Evolutionary conservation across 768 basidiomycete species (phyloP).

Genomic region (Russula dissimulans): DNA sequence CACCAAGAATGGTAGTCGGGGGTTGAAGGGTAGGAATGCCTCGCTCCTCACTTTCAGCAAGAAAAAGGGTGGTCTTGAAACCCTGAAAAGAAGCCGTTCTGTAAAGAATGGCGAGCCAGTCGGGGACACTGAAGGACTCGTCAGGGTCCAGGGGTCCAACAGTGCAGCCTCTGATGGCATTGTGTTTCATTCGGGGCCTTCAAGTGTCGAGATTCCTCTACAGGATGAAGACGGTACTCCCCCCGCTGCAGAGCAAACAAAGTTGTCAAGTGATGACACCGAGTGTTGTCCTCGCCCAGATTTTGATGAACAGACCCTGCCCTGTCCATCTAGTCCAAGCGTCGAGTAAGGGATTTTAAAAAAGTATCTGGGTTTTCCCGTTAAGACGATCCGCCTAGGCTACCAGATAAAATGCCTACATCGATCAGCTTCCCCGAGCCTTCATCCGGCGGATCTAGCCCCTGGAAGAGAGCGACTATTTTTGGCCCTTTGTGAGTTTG

Average conservation of each 20-base stretch:
- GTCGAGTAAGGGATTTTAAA: background rate
- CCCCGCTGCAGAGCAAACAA: background rate
- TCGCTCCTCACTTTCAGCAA: constrained; percentile 1
- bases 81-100: background rate
- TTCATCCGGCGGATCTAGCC: background rate
- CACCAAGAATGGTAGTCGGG: background rate
- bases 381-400: background rate
- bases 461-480: constrained; percentile 16
- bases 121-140: constrained; percentile 4
- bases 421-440: constrained; percentile 13
- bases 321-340: constrained; percentile 1
- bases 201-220: background rate
- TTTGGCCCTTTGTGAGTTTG: constrained; percentile 20
- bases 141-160: constrained; percentile 7
- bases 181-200: background rate
- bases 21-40: background rate
- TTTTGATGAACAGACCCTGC: constrained; percentile 1
- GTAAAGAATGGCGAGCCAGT: background rate
- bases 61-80: constrained; percentile 9
- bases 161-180: background rate
- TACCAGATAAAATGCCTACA: constrained; percentile 16
- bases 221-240: background rate
- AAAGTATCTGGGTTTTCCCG: background rate
- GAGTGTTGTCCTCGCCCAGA: background rate
- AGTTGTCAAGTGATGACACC: background rate